phyloP scores from a whole-genome alignment of 352 stramenopile genomes.

The Globisporangium okanoganense region DNA sequence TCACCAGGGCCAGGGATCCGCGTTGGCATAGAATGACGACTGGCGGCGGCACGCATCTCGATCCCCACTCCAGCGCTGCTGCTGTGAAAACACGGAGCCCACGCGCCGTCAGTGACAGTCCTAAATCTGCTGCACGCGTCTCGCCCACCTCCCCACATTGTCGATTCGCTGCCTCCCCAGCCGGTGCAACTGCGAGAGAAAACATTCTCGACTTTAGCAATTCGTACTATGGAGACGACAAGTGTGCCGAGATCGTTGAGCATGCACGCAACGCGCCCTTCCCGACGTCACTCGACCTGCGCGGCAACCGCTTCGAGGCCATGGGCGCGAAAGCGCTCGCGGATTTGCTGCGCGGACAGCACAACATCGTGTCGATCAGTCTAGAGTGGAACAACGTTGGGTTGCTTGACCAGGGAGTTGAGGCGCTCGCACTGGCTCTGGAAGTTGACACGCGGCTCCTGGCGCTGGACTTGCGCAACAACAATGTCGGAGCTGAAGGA shows the following conservation, averaged over 20 bases:
- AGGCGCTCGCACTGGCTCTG: slow-evolving; percentile 53
- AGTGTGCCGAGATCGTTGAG: slow-evolving; percentile 51
- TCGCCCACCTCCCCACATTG: background rate
- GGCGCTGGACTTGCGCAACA: slow-evolving; percentile 79
- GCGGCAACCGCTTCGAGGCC: slow-evolving; percentile 75
- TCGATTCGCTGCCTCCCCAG: background rate
- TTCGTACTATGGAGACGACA: slow-evolving; percentile 65
- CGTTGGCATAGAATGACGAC: background rate
- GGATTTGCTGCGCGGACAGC: slow-evolving; percentile 41
- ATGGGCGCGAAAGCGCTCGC: slow-evolving; percentile 48
- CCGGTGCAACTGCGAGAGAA: slow-evolving; percentile 7
- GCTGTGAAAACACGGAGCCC: background rate
- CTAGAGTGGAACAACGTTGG: slow-evolving; percentile 86
- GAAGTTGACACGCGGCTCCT: slow-evolving; percentile 62
- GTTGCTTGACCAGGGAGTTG: slow-evolving; percentile 66
- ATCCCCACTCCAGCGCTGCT: background rate
- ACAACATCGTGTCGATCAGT: slow-evolving; percentile 54
- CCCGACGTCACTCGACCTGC: slow-evolving; percentile 54
- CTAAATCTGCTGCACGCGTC: background rate
- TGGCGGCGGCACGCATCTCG: background rate
- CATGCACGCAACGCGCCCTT: slow-evolving; percentile 32
- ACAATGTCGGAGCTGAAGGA: slow-evolving; percentile 74
- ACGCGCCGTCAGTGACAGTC: background rate
- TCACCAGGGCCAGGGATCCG: no score
- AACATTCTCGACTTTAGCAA: slow-evolving; percentile 70